Base-by-base conservation (phyloP, 2,329 filamentous ascomycete genomes). In the Thelonectria discophora region DNA sequence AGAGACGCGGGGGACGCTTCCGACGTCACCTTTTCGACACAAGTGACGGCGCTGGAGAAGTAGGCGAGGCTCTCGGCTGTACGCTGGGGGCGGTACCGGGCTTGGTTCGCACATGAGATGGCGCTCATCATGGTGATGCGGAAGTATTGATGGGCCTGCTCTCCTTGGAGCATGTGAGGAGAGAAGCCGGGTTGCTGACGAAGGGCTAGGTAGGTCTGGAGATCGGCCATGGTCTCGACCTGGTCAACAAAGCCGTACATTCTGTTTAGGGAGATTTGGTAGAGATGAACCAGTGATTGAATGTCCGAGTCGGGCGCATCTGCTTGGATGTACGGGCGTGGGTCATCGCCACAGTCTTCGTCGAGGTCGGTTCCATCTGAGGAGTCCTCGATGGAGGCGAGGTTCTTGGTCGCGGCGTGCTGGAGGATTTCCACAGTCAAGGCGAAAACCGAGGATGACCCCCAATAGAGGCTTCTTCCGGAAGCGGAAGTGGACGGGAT, bases 61-160 rank as follows among this genome's bases (percentile, higher is more conserved):
- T 40, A 40, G 5, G 17, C 17, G 12, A 40, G 37, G 8, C 37
- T 40, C 37, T 40, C 37, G 11, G 37, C 37, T 6, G 13, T 40
- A 6, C 37, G 37, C 11, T 40, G 13, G 5, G 37, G 37, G 11
- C 30, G n/a, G 30, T 58, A 52, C 3, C 55, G 47, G 13, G 55
- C 46, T 17, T 58, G 55, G 32, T 52, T 52, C 5, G 48, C 55
- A 37, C 55, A 58, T 7, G 55, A 58, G 10, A 58, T 58, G 20
- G 55, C 55, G 15, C 55, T 53, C 39, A 58, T 58, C 55, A 58
- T 58, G 21, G 55, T 24, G 37, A 58, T 43, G 47, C 55, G 55
- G 17, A 58, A 58, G 27, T 43, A 58, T 20, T 47, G 55, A 8
- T 55, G 37, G n/a, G 56, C 49, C 20, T 59, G 49, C 10, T 53